A percentile compares a stretch with the other conserved stretches of the same genome.
Conservation (phyloP, 1,284 basidiomycete species). For the Puccinia coronata region DNA sequence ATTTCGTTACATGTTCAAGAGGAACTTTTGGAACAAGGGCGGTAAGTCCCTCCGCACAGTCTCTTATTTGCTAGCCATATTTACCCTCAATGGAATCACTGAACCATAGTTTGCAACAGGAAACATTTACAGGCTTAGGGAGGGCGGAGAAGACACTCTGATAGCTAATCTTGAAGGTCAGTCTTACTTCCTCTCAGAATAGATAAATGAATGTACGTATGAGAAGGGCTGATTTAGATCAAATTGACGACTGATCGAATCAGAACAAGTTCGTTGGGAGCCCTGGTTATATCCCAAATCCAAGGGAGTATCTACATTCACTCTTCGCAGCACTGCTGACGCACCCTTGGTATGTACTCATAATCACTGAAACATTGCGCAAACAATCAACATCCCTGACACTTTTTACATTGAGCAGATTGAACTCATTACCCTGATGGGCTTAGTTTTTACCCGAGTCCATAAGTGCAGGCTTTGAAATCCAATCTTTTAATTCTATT, state of each 20-base stretch:
- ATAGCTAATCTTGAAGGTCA: constrained; percentile 5
- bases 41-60: not conserved
- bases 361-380: not conserved
- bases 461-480: constrained; percentile 7
- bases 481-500: not conserved
- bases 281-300: constrained; percentile 4
- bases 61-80: not conserved
- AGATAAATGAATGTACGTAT: no score
- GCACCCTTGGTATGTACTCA: not conserved
- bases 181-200: not conserved
- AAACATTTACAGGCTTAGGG: not conserved
- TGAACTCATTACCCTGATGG: not conserved
- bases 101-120: not conserved
- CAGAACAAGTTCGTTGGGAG: constrained; percentile 15
- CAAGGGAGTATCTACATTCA: not conserved
- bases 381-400: not conserved
- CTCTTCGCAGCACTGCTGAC: not conserved
- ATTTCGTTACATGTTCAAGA: not conserved
- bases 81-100: not conserved
- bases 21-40: not conserved
- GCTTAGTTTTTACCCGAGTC: constrained; percentile 13
- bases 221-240: not conserved
- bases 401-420: not conserved
- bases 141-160: not conserved
- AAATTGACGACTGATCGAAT: not conserved